A percentile compares a stretch with the other conserved stretches of the same genome.
These are phyloP conservation scores for Trichoderma asperelloides DNA, from an alignment of 495 filamentous ascomycete genomes.

Conservation along the genomic window DNA sequence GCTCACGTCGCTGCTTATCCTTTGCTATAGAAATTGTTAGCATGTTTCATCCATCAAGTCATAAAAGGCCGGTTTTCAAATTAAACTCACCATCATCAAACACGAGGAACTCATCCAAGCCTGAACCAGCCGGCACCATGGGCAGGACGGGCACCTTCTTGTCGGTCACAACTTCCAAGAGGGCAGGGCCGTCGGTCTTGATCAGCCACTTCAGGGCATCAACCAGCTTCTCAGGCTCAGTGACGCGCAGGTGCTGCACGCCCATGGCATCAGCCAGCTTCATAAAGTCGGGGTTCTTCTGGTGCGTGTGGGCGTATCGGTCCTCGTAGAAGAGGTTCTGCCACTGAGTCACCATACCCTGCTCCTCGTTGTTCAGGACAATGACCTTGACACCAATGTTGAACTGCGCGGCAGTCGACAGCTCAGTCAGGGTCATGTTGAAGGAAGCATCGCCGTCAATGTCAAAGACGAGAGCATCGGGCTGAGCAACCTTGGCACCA, in stretches of 20 bases:
- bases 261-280: constrained; percentile 81
- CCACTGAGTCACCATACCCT: constrained; percentile 97
- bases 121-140: constrained; percentile 86
- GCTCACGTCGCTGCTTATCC: constrained; percentile 60
- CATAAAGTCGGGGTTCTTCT: constrained; percentile 80
- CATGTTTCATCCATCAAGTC: not conserved
- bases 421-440: constrained; percentile 88
- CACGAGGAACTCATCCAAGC: constrained; percentile 84
- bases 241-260: constrained; percentile 55
- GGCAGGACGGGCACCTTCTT: constrained; percentile 98
- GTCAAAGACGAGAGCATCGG: constrained; percentile 80
- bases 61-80: not conserved
- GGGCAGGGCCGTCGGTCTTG: constrained; percentile 65
- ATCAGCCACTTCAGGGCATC: constrained; percentile 84
- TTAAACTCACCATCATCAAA: constrained; percentile 65
- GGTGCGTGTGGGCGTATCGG: constrained; percentile 84
- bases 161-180: constrained; percentile 49
- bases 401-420: constrained; percentile 85
- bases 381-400: constrained; percentile 89
- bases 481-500: constrained; percentile 83
- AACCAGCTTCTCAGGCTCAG: constrained; percentile 61
- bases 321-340: constrained; percentile 90
- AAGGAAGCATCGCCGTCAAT: constrained; percentile 97
- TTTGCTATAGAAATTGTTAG: constrained; percentile 41
- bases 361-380: constrained; percentile 91